Conservation (phyloP, 2,329 filamentous ascomycete species). For the Orbilia blumenaviensis region DNA sequence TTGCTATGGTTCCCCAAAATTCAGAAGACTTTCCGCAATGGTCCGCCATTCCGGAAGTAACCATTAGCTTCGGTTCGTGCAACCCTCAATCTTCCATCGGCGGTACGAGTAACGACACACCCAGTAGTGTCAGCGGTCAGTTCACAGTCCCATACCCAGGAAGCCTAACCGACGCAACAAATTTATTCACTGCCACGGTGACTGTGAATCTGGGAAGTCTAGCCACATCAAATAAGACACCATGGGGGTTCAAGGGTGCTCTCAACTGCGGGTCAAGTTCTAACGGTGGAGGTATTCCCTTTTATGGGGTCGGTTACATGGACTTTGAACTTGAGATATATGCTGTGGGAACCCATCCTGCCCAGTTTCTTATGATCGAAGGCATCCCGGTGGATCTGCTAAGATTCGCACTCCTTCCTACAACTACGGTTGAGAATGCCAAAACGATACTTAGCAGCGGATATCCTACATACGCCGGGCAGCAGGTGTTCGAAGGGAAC, state of each 20-base stretch:
- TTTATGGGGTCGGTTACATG: background rate
- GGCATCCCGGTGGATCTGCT: slow-evolving; percentile 2
- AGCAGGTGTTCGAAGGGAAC: background rate
- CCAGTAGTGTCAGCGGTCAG: background rate
- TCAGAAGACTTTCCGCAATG: background rate
- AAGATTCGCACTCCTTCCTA: slow-evolving; percentile 11
- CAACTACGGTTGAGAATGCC: background rate
- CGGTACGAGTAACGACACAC: background rate
- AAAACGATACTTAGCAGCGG: background rate
- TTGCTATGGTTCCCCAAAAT: background rate
- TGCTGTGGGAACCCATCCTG: background rate
- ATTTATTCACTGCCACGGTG: background rate
- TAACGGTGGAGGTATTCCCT: background rate
- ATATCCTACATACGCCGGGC: background rate
- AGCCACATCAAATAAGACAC: background rate
- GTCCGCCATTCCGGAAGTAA: background rate
- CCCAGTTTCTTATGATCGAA: background rate
- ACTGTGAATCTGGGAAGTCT: slow-evolving; percentile 10
- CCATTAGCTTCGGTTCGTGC: background rate
- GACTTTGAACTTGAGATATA: background rate
- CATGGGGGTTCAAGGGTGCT: slow-evolving; percentile 10
- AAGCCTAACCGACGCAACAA: background rate
- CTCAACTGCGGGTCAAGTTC: background rate
- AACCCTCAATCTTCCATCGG: background rate
- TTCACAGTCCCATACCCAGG: background rate